Percentiles rank a stretch among this genome's conserved stretches.
These are phyloP conservation scores for Plenodomus tracheiphilus DNA, from an alignment of 2,329 filamentous ascomycete genomes.

Conservation along the genomic window DNA sequence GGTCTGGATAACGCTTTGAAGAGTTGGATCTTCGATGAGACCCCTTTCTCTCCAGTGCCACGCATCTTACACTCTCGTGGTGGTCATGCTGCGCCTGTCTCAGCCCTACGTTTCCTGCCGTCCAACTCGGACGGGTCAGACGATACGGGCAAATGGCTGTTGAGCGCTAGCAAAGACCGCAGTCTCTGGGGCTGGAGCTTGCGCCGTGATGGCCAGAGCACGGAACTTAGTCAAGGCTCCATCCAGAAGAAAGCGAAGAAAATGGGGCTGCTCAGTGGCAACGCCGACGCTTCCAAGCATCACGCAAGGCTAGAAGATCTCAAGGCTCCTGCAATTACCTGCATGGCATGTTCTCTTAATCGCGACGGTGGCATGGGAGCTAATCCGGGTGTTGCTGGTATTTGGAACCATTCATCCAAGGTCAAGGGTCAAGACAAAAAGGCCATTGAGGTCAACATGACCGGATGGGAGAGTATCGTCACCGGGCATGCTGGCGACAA, in stretches of 20 bases:
- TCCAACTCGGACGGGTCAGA: slow-evolving; percentile 88
- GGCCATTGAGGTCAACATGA: slow-evolving; percentile 73
- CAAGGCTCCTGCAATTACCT: slow-evolving; percentile 90
- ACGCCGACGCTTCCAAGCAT: slow-evolving; percentile 61
- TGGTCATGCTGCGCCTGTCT: slow-evolving; percentile 86
- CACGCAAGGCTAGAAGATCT: slow-evolving; percentile 70
- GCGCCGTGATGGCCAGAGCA: slow-evolving; percentile 89
- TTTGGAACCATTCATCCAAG: slow-evolving; percentile 78
- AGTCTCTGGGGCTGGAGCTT: slow-evolving; percentile 97
- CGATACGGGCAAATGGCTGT: slow-evolving; percentile 86
- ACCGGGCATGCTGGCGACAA: slow-evolving; percentile 87
- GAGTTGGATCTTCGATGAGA: slow-evolving; percentile 95
- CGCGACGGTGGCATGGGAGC: slow-evolving; percentile 92
- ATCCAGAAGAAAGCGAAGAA: slow-evolving; percentile 90
- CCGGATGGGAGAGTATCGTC: slow-evolving; percentile 95
- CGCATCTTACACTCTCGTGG: slow-evolving; percentile 82
- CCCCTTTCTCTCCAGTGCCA: slow-evolving; percentile 84
- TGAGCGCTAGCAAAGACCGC: slow-evolving; percentile 85
- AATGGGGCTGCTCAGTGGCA: slow-evolving; percentile 67
- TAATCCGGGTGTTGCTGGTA: slow-evolving; percentile 72
- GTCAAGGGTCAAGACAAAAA: slow-evolving; percentile 66
- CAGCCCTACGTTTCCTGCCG: slow-evolving; percentile 80
- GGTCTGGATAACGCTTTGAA: slow-evolving; percentile 92
- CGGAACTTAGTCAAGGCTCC: slow-evolving; percentile 88
- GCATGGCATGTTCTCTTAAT: slow-evolving; percentile 88